Percentiles rank a stretch among this genome's conserved stretches.
Evolutionary conservation across 2,329 filamentous ascomycete species (phyloP).

Genomic region (Colletotrichum plurivorum): DNA sequence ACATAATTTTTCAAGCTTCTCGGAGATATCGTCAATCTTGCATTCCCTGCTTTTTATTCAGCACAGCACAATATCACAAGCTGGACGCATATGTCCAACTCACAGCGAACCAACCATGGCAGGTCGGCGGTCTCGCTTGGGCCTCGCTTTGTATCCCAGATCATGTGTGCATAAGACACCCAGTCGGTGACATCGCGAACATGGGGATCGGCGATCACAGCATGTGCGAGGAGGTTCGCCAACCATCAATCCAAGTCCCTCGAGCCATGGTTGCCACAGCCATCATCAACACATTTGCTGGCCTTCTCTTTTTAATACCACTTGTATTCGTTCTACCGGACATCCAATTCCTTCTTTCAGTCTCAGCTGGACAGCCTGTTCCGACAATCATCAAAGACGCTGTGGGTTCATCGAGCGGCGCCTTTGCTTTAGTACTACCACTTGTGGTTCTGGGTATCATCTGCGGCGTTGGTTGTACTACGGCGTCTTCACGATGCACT

Average conservation of each 20-base stretch:
- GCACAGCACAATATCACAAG: neutral
- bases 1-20: neutral
- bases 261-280: slow-evolving; percentile 80
- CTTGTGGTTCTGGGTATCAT: slow-evolving; percentile 76
- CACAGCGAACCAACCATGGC: neutral
- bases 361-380: slow-evolving; percentile 72
- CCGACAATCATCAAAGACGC: slow-evolving; percentile 75
- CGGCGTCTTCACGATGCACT: slow-evolving; percentile 75
- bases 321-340: slow-evolving; percentile 79
- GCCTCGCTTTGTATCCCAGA: neutral
- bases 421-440: slow-evolving; percentile 74
- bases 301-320: slow-evolving; percentile 78
- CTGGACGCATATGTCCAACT: neutral
- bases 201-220: slow-evolving; percentile 50
- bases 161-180: neutral
- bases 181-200: slow-evolving; percentile 1
- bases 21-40: slow-evolving; percentile 4
- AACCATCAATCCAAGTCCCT: slow-evolving; percentile 77
- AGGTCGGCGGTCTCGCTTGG: neutral
- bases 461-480: slow-evolving; percentile 79
- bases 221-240: slow-evolving; percentile 81
- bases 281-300: slow-evolving; percentile 75
- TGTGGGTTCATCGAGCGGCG: slow-evolving; percentile 71
- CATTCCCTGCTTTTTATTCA: neutral
- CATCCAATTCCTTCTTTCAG: slow-evolving; percentile 65